Conservation (phyloP, 2,329 filamentous ascomycete genomes). For the Curvularia eragrostidis region DNA sequence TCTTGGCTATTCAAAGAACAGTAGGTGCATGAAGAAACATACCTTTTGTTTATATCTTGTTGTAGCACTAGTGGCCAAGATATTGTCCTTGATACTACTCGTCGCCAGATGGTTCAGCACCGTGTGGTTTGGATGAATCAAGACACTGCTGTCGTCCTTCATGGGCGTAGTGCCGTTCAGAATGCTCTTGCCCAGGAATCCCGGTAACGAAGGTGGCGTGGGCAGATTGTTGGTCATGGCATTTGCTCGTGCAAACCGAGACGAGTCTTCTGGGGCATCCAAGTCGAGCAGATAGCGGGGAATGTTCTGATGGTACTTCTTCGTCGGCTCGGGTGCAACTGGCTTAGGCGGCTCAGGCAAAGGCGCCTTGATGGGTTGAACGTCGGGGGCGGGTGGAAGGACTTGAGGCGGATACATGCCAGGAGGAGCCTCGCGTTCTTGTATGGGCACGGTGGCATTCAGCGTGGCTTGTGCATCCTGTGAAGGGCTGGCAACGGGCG, state of each 20-base stretch:
- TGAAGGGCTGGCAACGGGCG: slow-evolving; percentile 33
- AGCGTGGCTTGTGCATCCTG: slow-evolving; percentile 28
- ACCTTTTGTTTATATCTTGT: slow-evolving; percentile 98
- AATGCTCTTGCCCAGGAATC: slow-evolving; percentile 93
- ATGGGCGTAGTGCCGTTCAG: slow-evolving; percentile 88
- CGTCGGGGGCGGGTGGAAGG: slow-evolving; percentile 53
- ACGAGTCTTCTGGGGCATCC: slow-evolving; percentile 81
- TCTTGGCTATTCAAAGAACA: slow-evolving; percentile 14
- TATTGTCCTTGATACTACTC: slow-evolving; percentile 96
- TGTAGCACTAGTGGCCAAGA: slow-evolving; percentile 92
- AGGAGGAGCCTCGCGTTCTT: slow-evolving; percentile 34
- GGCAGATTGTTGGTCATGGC: slow-evolving; percentile 79
- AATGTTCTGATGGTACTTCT: slow-evolving; percentile 74
- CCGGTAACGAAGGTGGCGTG: slow-evolving; percentile 81
- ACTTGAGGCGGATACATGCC: slow-evolving; percentile 45
- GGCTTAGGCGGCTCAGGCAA: slow-evolving; percentile 39
- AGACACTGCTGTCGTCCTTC: slow-evolving; percentile 97
- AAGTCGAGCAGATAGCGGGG: slow-evolving; percentile 87
- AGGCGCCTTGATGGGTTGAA: slow-evolving; percentile 32
- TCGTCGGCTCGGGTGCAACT: slow-evolving; percentile 41
- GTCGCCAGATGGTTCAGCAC: slow-evolving; percentile 96
- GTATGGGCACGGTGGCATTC: slow-evolving; percentile 33
- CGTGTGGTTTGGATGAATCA: slow-evolving; percentile 97
- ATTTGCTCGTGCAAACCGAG: slow-evolving; percentile 75
- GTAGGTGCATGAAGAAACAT: slow-evolving; percentile 28